Evolutionary conservation across 1,139 yeast species (phyloP).

Genomic region (Debaryomyces coudertii): DNA sequence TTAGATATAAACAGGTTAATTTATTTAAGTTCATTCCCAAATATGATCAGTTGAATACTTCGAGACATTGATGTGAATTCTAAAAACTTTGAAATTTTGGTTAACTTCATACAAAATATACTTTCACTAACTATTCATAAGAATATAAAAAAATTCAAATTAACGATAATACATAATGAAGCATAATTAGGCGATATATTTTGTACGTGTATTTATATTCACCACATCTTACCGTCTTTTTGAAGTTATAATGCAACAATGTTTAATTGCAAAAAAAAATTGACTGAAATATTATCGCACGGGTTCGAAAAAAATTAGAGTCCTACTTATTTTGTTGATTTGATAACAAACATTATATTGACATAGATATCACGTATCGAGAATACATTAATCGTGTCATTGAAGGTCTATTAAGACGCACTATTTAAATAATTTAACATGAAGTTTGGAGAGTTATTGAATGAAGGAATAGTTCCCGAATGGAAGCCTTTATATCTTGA

Average conservation of each 20-base stretch:
- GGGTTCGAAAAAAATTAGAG: neutral
- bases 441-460: slow-evolving; percentile 66
- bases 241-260: neutral
- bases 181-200: no score
- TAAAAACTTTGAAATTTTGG: no score
- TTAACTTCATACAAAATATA: no score
- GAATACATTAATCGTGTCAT: no score
- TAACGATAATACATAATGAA: no score
- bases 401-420: neutral
- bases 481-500: slow-evolving; percentile 84
- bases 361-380: no score
- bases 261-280: neutral
- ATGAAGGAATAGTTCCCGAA: slow-evolving; percentile 73
- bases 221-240: neutral
- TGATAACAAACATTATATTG: no score
- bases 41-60: no score
- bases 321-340: no score
- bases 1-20: neutral
- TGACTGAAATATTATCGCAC: neutral
- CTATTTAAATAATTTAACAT: slow-evolving; percentile 25
- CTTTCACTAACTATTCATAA: no score
- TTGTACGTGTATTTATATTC: neutral
- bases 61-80: no score
- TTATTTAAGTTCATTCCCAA: neutral
- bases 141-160: no score